A percentile compares a stretch with the other conserved stretches of the same genome.
These are phyloP conservation scores for Herpetomonas samuelpessoai DNA, from an alignment of 208 protist genomes.

Conservation along the genomic window DNA sequence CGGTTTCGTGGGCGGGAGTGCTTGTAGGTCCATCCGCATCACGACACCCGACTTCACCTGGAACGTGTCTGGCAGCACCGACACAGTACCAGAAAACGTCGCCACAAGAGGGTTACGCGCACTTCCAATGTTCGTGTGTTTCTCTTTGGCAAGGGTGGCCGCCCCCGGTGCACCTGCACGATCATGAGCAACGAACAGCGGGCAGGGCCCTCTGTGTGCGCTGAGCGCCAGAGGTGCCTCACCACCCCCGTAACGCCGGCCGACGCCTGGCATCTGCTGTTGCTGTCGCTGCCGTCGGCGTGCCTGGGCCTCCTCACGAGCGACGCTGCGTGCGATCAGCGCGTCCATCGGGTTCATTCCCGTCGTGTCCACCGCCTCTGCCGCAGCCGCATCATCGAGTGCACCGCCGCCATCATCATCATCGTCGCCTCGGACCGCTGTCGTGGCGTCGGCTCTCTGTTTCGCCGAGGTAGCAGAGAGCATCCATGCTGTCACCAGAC, in stretches of 20 bases:
- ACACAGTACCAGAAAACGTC: neutral
- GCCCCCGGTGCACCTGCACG: neutral
- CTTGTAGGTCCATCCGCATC: slow-evolving; percentile 41
- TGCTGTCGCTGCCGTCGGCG: neutral
- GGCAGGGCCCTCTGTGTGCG: neutral
- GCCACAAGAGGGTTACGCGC: neutral
- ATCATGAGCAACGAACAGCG: neutral
- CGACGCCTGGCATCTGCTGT: neutral
- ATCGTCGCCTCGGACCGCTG: neutral
- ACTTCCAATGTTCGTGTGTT: neutral
- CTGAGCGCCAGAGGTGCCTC: no score
- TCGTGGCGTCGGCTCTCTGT: no score
- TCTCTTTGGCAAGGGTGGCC: neutral
- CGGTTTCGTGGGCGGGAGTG: no score
- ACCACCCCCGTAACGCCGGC: neutral
- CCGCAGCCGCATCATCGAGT: neutral
- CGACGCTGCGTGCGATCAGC: slow-evolving; percentile 26
- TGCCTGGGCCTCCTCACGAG: slow-evolving; percentile 10
- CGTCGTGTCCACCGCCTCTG: slow-evolving; percentile 11
- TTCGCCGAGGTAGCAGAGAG: no score
- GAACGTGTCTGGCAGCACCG: slow-evolving; percentile 4
- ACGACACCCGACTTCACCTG: slow-evolving; percentile 65
- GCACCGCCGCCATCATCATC: neutral
- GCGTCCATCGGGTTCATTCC: slow-evolving; percentile 34
- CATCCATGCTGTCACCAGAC: neutral